A percentile compares a stretch with the other conserved stretches of the same genome.
These are phyloP conservation scores for Populus tomentosa DNA, from an alignment of 441 rosid species.

Conservation along the genomic window DNA sequence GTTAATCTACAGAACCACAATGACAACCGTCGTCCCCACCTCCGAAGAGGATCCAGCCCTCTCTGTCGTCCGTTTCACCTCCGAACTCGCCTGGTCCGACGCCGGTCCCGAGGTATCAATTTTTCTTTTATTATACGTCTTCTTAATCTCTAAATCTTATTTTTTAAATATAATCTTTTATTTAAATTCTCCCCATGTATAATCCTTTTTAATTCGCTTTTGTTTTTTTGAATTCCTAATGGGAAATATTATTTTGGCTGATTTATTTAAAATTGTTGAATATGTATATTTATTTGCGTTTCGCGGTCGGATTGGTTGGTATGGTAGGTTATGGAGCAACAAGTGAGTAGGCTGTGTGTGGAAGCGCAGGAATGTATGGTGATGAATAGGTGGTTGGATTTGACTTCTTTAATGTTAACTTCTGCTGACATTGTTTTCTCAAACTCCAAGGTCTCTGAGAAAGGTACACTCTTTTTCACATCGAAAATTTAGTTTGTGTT, in stretches of 20 bases:
- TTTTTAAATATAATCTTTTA: no score
- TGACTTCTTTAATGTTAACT: conserved; percentile 77
- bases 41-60: conserved; percentile 95
- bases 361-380: conserved; percentile 81
- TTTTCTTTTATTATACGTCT: not conserved
- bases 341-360: conserved; percentile 62
- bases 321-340: conserved; percentile 68
- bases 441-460: conserved; percentile 87
- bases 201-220: not conserved
- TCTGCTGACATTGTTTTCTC: conserved; percentile 85
- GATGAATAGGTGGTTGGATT: conserved; percentile 66
- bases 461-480: conserved; percentile 43
- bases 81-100: conserved; percentile 95
- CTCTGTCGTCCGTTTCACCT: conserved; percentile 84
- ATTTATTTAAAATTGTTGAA: no score
- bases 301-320: not conserved
- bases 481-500: not conserved
- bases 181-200: not conserved
- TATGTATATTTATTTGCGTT: not conserved
- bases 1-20: not conserved
- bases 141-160: not conserved
- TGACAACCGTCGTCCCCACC: conserved; percentile 90
- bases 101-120: conserved; percentile 90
- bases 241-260: not conserved
- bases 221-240: not conserved